phyloP scores from a whole-genome alignment of 1,284 basidiomycete species.

The Ceratobasidium sp. region DNA sequence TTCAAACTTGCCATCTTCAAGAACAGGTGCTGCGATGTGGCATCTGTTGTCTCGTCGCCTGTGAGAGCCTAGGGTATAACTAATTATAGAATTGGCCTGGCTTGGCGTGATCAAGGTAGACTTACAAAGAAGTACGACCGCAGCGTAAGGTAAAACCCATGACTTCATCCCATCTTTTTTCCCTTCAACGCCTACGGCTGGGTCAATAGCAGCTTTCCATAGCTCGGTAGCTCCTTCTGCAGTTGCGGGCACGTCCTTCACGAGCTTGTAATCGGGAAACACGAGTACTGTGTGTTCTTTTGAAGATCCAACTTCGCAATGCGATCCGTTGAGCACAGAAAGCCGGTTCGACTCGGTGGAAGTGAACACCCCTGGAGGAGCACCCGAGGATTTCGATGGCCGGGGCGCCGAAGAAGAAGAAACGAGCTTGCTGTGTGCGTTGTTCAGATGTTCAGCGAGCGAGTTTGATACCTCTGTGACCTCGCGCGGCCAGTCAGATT shows the following conservation, averaged over 20 bases:
- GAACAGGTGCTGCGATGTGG: constrained; percentile 82
- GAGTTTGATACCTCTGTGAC: constrained; percentile 74
- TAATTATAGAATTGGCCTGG: constrained; percentile 23
- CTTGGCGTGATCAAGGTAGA: constrained; percentile 43
- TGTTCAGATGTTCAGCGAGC: constrained; percentile 70
- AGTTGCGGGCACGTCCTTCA: constrained; percentile 73
- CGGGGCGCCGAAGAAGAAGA: constrained; percentile 46
- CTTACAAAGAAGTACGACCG: constrained; percentile 84
- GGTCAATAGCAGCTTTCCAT: constrained; percentile 71
- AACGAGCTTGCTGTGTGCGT: constrained; percentile 50
- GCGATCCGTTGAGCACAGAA: constrained; percentile 84
- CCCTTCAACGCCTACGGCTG: constrained; percentile 62
- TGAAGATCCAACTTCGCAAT: constrained; percentile 63
- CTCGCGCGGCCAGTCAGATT: constrained; percentile 84
- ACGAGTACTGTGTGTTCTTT: constrained; percentile 70
- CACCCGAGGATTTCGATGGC: constrained; percentile 30
- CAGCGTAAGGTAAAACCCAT: constrained; percentile 70
- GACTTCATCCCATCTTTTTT: constrained; percentile 62
- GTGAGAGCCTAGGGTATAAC: constrained; percentile 77
- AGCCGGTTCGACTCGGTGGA: constrained; percentile 66
- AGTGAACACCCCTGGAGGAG: constrained; percentile 56
- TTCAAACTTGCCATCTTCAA: constrained; percentile 69
- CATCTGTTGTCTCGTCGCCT: constrained; percentile 91
- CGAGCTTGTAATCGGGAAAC: constrained; percentile 89
- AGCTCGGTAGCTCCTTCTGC: constrained; percentile 73